These are phyloP conservation scores for Fusarium palustre DNA, from an alignment of 2,329 filamentous ascomycete species.

Conservation along the genomic window DNA sequence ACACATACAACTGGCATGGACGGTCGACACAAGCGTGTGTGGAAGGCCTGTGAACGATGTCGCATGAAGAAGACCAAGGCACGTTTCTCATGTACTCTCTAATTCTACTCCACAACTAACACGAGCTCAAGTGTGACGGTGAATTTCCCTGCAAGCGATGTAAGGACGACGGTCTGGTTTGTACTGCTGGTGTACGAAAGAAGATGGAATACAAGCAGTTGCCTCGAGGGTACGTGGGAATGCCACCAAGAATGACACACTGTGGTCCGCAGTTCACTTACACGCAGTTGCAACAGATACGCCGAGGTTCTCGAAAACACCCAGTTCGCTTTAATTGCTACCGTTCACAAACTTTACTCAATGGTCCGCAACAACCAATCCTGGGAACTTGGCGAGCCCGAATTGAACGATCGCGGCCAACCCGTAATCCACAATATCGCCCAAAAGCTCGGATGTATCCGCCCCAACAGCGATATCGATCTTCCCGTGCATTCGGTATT, in stretches of 20 bases:
- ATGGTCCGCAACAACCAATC: conserved; percentile 70
- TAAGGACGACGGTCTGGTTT: conserved; percentile 73
- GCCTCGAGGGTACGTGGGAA: conserved; percentile 65
- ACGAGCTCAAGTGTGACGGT: conserved; percentile 66
- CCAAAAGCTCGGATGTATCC: conserved; percentile 72
- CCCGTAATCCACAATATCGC: conserved; percentile 75
- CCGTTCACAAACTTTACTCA: conserved; percentile 73
- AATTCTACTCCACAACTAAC: conserved; percentile 25
- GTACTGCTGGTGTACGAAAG: conserved; percentile 71
- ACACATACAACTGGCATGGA: conserved; percentile 57
- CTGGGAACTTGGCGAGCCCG: conserved; percentile 73
- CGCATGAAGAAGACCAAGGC: conserved; percentile 79
- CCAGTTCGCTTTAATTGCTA: conserved; percentile 72
- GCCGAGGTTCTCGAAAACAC: conserved; percentile 74
- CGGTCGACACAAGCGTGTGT: conserved; percentile 71
- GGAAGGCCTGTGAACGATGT: conserved; percentile 75
- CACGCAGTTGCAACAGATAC: conserved; percentile 60
- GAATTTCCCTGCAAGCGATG: conserved; percentile 75
- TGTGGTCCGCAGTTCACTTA: conserved; percentile 30
- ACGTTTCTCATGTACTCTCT: conserved; percentile 27
- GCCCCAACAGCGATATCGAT: conserved; percentile 70
- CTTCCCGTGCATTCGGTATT: conserved; percentile 69
- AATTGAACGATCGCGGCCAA: conserved; percentile 71
- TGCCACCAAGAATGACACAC: background rate
- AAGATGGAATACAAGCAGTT: conserved; percentile 78